Conservation (phyloP, 768 basidiomycete species). For the Boletus eberwhitei region DNA sequence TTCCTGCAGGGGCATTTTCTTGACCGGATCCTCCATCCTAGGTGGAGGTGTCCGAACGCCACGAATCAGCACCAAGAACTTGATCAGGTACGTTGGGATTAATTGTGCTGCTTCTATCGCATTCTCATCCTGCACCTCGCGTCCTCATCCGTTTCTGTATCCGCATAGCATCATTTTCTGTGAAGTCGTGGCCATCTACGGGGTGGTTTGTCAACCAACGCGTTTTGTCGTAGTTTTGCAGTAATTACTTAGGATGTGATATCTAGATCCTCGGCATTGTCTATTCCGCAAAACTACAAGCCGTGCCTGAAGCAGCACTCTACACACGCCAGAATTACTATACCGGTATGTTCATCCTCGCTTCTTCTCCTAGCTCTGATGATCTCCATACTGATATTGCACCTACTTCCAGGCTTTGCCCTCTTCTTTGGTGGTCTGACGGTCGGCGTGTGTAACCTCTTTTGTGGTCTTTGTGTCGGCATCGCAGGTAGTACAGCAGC, state of each 20-base stretch:
- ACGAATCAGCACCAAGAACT: conserved; percentile 93
- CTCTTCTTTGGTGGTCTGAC: conserved; percentile 97
- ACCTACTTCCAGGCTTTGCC: conserved; percentile 60
- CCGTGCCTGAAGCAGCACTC: conserved; percentile 58
- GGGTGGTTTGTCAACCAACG: conserved; percentile 58
- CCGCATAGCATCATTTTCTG: conserved; percentile 89
- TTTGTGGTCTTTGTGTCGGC: conserved; percentile 93
- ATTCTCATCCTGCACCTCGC: background rate
- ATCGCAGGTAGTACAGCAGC: conserved; percentile 95
- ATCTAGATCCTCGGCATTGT: conserved; percentile 91
- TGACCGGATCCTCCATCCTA: conserved; percentile 94
- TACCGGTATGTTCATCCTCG: conserved; percentile 55
- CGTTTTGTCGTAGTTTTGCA: background rate
- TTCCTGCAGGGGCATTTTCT: conserved; percentile 84
- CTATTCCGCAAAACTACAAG: conserved; percentile 77
- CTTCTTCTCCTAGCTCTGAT: background rate
- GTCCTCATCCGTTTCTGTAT: background rate
- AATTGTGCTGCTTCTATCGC: background rate
- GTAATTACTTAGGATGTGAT: background rate
- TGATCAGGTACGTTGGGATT: conserved; percentile 71
- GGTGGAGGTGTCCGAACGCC: conserved; percentile 94
- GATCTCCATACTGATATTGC: background rate
- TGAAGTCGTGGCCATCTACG: conserved; percentile 99
- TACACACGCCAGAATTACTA: conserved; percentile 90
- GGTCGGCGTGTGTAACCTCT: conserved; percentile 89